Conservation (phyloP, 768 basidiomycete species). For the Phanerodontia chrysosporium region DNA sequence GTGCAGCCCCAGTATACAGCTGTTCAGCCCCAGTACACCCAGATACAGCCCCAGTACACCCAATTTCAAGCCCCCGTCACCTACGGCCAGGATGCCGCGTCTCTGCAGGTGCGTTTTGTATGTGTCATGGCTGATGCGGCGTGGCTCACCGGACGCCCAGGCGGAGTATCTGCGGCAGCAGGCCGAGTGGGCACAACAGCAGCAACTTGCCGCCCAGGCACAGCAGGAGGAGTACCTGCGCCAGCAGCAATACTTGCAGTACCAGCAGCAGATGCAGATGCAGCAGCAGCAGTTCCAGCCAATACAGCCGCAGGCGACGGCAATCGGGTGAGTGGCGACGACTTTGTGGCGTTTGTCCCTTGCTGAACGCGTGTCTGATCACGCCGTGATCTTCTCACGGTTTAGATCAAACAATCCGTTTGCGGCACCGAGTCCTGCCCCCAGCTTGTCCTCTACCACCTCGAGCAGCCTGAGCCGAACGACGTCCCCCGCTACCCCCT, state of each 20-base stretch:
- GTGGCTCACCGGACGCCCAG: conserved; percentile 24
- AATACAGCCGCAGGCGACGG: conserved; percentile 54
- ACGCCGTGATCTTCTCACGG: conserved; percentile 33
- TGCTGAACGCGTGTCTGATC: conserved; percentile 16
- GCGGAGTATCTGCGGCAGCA: conserved; percentile 39
- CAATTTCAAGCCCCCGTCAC: conserved; percentile 72
- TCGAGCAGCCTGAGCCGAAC: not conserved
- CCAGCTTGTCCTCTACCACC: conserved; percentile 27
- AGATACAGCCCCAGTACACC: conserved; percentile 22
- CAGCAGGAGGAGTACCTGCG: conserved; percentile 44
- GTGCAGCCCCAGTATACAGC: conserved; percentile 12
- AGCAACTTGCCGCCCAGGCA: conserved; percentile 28
- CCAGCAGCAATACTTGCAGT: conserved; percentile 47
- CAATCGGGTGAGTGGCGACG: conserved; percentile 71
- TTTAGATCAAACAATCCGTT: conserved; percentile 24
- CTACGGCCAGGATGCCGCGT: conserved; percentile 69
- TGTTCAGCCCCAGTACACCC: conserved; percentile 19
- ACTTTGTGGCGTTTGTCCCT: not conserved
- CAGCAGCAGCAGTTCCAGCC: conserved; percentile 35
- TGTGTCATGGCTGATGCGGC: not conserved
- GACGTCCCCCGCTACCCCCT: conserved; percentile 30
- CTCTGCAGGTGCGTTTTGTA: conserved; percentile 45
- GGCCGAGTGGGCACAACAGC: conserved; percentile 71
- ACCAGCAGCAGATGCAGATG: conserved; percentile 44
- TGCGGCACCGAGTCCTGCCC: conserved; percentile 24